Evolutionary conservation across 352 stramenopile genomes (phyloP), one percentile per base, ranked within the genome.

Genomic region (Globisporangium carolinianum): DNA sequence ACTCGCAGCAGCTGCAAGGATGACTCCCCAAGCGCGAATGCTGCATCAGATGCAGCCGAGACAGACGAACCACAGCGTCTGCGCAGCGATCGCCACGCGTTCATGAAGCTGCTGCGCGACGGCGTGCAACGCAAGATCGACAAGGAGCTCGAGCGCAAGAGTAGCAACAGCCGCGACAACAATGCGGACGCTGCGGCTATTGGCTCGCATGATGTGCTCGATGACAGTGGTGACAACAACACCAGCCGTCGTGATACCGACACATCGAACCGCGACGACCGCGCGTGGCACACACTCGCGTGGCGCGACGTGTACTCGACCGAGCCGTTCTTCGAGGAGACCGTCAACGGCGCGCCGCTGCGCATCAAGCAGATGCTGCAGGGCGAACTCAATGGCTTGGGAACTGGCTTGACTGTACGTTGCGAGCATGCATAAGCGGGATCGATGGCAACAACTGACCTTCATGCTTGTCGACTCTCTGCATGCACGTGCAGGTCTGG

Each of bases 301-400:
- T 93, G 85, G 83, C 77, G 85, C 10, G 79, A 93, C 47, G 74
- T 68, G 47, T 84, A 81, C 63, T 83, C 80, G 9, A 83, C 80
- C 59, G 77, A 73, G 15, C 75, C 77, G 14, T 86, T 73, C 58
- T 94, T 93, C 62, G 57, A 72, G 15, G 74, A 78, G 51, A 69
- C 66, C 1, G 57, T 93, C 5, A 61, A 51, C 17, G 73, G 63
- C 5, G 67, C 55, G 12, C 67, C 66, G 24, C 61, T 93, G 49
- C 73, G 71, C 17, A 73, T 93, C 61, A 79, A 86, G 57, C 85
- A 95, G 60, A 58, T 90, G 38, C 66, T 87, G 45, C 77, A 93
- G 58, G 85, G 83, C 48, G 85, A 95, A 54, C 69, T 92, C 52
- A 86, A 88, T 37, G 83, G 85, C 14, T 81, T 93, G 47, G 83